phyloP scores from a whole-genome alignment of 2,329 filamentous ascomycete genomes.

The Raffaelea albimanens region DNA sequence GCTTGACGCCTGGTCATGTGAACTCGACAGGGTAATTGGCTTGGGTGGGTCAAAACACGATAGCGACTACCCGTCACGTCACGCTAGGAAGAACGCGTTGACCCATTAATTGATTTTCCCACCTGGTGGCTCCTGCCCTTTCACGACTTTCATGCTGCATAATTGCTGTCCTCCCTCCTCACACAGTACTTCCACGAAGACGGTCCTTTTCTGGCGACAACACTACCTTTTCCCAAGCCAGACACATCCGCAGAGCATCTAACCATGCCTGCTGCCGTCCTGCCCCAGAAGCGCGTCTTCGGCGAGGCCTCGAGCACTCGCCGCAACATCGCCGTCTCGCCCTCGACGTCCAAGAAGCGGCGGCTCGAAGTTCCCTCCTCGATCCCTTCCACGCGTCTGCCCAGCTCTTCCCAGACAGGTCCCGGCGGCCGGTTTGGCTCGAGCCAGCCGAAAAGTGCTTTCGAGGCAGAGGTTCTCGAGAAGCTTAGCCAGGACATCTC shows the following conservation, averaged over 20 bases:
- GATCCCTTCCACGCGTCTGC: constrained; percentile 46
- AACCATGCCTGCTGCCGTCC: constrained; percentile 34
- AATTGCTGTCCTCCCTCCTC: neutral
- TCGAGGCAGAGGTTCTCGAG: constrained; percentile 89
- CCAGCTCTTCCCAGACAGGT: constrained; percentile 34
- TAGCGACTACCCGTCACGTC: constrained; percentile 13
- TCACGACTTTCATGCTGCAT: neutral
- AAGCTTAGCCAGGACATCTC: constrained; percentile 92
- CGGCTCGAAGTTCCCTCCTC: constrained; percentile 60
- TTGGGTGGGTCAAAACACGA: constrained; percentile 11
- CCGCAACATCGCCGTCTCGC: constrained; percentile 48
- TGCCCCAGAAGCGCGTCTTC: constrained; percentile 65
- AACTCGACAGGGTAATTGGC: no score
- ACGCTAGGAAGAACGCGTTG: constrained; percentile 17
- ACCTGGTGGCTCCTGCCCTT: neutral
- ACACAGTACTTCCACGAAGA: neutral
- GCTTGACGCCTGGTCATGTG: constrained; percentile 12
- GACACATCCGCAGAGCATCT: neutral
- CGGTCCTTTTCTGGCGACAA: no score
- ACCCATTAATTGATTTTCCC: constrained; percentile 12
- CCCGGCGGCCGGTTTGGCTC: constrained; percentile 54
- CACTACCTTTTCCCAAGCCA: no score
- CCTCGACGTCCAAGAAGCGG: constrained; percentile 64
- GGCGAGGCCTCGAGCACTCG: constrained; percentile 57
- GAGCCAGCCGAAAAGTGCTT: constrained; percentile 76